Evolutionary conservation across 306 rosid genomes (phyloP).

Genomic region (Begonia peltatifolia): DNA sequence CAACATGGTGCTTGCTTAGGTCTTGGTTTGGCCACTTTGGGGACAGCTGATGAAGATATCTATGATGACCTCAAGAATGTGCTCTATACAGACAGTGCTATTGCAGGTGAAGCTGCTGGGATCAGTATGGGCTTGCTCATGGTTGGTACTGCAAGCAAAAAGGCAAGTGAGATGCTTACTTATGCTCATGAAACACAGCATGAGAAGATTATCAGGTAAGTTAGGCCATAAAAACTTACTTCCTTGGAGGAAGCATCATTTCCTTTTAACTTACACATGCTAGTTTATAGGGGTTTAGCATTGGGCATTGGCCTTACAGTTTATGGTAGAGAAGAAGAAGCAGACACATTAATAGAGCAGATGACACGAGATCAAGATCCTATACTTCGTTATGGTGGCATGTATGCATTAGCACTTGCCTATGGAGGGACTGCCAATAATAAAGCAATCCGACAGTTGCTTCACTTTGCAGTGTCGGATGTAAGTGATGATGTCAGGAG

Average conservation of each 20-base stretch:
- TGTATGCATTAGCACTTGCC: slow-evolving; percentile 97
- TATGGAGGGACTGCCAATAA: slow-evolving; percentile 95
- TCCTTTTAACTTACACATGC: slow-evolving; percentile 1
- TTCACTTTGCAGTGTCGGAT: slow-evolving; percentile 97
- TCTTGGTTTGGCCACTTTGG: slow-evolving; percentile 90
- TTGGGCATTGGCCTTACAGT: slow-evolving; percentile 95
- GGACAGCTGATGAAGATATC: slow-evolving; percentile 89
- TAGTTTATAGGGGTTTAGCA: slow-evolving; percentile 64
- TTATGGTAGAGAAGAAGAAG: slow-evolving; percentile 97
- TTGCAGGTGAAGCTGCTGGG: slow-evolving; percentile 98
- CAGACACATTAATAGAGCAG: slow-evolving; percentile 93
- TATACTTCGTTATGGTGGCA: slow-evolving; percentile 89
- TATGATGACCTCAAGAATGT: slow-evolving; percentile 78
- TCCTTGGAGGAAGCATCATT: not conserved
- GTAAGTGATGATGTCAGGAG: slow-evolving; percentile 99
- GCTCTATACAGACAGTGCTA: slow-evolving; percentile 91
- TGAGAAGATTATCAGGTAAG: slow-evolving; percentile 80
- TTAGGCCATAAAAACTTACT: slow-evolving; percentile 4
- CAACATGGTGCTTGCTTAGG: slow-evolving; percentile 99
- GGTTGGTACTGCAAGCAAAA: slow-evolving; percentile 98
- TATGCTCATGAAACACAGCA: slow-evolving; percentile 97
- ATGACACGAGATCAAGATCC: slow-evolving; percentile 99
- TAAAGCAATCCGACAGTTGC: slow-evolving; percentile 89
- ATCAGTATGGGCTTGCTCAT: slow-evolving; percentile 93
- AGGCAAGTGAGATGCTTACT: slow-evolving; percentile 91